Base-by-base conservation (phyloP, 2,329 filamentous ascomycete genomes). In the Zasmidium cellare region DNA sequence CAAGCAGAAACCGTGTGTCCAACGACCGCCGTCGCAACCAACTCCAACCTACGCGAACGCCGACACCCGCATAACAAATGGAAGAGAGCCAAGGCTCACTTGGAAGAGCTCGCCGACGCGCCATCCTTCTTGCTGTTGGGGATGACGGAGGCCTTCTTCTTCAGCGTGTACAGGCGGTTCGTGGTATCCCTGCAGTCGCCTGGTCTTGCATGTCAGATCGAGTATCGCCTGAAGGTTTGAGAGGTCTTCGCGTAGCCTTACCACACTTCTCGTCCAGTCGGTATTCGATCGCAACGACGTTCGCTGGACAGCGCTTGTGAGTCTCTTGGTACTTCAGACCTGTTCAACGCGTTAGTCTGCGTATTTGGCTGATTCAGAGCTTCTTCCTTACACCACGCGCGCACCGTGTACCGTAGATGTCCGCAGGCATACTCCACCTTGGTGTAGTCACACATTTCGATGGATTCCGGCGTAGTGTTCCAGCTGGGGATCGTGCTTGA, bases 381-480 rank as follows among this genome's bases (percentile, higher is more conserved):
- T 23, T 19, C 9, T n/a, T 14, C 60, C 56, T 76, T 67, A 74
- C 82, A 84, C 82, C 82, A 84, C 18, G 80, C 80, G 62, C 80
- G 76, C 47, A 84, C 82, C 9, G 79, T 80, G 64, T 79, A 84
- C 31, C 82, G 77, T 57, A 81, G 72, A 70, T 85, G 82, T 51
- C 76, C 77, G 71, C 82, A 85, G 44, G 77, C 75, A 68, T 82
- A 85, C 59, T 83, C 79, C 55, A 85, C 82, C 71, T 84, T 79
- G 20, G 79, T 84, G 64, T 84, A 84, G 69, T 84, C 82, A 69
- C 82, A 85, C 82, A 85, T 85, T 51, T 54, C 72, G 61, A 22
- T 50, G 28, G 23, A 18, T 54, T 46, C 19, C 25, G 38, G 49
- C 38, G 45, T 46, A 24, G 31, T 41, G 12, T n/a, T 16, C 12